phyloP scores from a whole-genome alignment of 2,329 filamentous ascomycete genomes.

The Neospermospora avenae region DNA sequence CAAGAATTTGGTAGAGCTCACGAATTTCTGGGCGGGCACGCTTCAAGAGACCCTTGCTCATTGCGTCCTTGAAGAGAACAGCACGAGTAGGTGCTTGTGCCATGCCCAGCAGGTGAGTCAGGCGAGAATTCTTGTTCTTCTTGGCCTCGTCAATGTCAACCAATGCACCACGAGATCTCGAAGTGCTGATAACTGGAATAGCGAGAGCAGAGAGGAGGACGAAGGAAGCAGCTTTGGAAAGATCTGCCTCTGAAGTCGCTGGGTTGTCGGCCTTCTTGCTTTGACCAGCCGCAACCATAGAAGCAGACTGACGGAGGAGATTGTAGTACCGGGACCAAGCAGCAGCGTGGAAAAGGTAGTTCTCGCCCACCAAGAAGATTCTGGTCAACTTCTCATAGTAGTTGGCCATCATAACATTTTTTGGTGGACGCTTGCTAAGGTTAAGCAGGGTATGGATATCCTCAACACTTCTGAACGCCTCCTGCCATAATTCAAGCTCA shows the following conservation, averaged over 20 bases:
- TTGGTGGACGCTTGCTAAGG: slow-evolving; percentile 95
- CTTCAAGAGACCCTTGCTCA: slow-evolving; percentile 91
- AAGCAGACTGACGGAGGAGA: slow-evolving; percentile 85
- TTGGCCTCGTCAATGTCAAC: slow-evolving; percentile 95
- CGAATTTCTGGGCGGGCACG: slow-evolving; percentile 92
- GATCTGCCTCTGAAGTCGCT: slow-evolving; percentile 79
- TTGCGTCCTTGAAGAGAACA: slow-evolving; percentile 90
- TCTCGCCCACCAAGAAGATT: slow-evolving; percentile 98
- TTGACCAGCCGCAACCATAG: slow-evolving; percentile 77
- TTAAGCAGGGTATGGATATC: slow-evolving; percentile 97
- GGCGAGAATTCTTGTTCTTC: slow-evolving; percentile 98
- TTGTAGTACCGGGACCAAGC: slow-evolving; percentile 98
- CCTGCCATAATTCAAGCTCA: slow-evolving; percentile 97
- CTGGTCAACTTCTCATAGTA: slow-evolving; percentile 99
- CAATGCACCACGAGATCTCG: slow-evolving; percentile 89
- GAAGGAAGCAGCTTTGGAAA: slow-evolving; percentile 92
- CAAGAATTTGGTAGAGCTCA: slow-evolving; percentile 96
- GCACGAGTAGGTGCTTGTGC: slow-evolving; percentile 81
- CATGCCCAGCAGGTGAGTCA: slow-evolving; percentile 96
- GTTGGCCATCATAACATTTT: slow-evolving; percentile 99
- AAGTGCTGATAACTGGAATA: slow-evolving; percentile 99
- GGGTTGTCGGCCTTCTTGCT: slow-evolving; percentile 94
- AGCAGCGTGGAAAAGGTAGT: slow-evolving; percentile 98
- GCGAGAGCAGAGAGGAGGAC: slow-evolving; percentile 91
- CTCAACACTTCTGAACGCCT: slow-evolving; percentile 98